Percentiles rank a stretch among this genome's conserved stretches.
Evolutionary conservation across 2,329 filamentous ascomycete genomes (phyloP).

Genomic region (Calonectria multiphialidica): DNA sequence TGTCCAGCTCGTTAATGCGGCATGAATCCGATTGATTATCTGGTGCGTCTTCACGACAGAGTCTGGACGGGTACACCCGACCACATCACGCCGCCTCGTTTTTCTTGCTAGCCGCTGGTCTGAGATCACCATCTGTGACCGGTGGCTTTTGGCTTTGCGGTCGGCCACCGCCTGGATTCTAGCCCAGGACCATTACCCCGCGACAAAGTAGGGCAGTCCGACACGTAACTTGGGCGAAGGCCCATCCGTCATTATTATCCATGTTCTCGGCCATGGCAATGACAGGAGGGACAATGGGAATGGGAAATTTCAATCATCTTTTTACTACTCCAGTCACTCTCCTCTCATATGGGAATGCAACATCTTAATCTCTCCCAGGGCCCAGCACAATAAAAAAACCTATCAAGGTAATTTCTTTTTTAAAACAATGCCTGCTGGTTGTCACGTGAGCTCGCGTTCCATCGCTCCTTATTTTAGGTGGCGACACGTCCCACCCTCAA

Average conservation of each 20-base stretch:
- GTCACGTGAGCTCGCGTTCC: slow-evolving; percentile 5
- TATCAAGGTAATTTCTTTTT: slow-evolving; percentile 6
- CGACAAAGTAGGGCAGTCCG: background rate
- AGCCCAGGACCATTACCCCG: background rate
- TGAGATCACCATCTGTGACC: background rate
- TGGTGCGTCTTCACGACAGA: background rate
- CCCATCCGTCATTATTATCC: background rate
- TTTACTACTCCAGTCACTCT: background rate
- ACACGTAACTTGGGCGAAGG: background rate
- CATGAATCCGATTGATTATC: slow-evolving; percentile 1
- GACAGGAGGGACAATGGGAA: background rate
- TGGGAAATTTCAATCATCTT: background rate
- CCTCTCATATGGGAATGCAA: slow-evolving; percentile 1
- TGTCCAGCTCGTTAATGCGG: slow-evolving; percentile 10
- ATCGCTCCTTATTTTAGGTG: background rate
- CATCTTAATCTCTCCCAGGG: background rate
- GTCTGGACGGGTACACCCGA: background rate
- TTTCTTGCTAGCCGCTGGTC: background rate
- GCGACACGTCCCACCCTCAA: background rate
- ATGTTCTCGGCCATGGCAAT: background rate
- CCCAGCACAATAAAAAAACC: slow-evolving; percentile 5
- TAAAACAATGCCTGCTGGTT: background rate
- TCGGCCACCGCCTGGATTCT: background rate
- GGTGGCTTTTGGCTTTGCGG: slow-evolving; percentile 1
- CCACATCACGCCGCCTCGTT: background rate